Evolutionary conservation across 1,284 basidiomycete species (phyloP), one percentile per base, ranked within the genome.

Genomic region (Naganishia sp.): DNA sequence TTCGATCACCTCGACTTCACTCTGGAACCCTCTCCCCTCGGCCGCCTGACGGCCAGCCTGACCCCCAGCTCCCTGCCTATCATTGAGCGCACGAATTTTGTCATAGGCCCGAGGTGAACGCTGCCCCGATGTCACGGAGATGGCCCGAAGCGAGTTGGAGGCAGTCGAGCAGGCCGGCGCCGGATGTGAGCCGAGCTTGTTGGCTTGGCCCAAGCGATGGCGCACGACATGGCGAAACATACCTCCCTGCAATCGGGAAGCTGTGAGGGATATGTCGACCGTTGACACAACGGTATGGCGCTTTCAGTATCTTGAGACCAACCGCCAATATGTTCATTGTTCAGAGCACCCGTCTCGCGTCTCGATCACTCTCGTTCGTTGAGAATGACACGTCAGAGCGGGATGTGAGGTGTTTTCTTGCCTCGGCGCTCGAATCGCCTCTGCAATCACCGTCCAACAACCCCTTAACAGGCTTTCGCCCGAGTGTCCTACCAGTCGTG

Each of bases 191-290:
- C 11, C 48, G 15, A 18, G 23, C 43, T 49, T 50, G 10, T 46
- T 31, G 25, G 46, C 48, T n/a, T 61, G 59, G 21, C 59, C 46
- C 59, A 61, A 61, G 48, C 59, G 59, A 61, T 61, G 59, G 59
- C 59, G 59, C 59, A 52, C 59, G 13, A 61, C 59, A 61, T 61
- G 59, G 21, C 59, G 59, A 28, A 61, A 61, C 59, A 61, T 61
- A 39, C 59, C 48, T 61, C 36, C 43, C 25, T 31, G 16, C 9
- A 57, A 23, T 15, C 36, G 36, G 36, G 36, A 36, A 6, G 36
- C 11, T 11, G 36, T 36, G 21, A 36, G 6, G 36, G 36, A 36
- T 36, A 6, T 36, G 36, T 36, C 36, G 36, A 36, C 6, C 21
- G 21, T 21, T 21, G 21, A 21, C 21, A 21, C 21, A 21, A 21